Base-by-base conservation (phyloP, 257 asterid species). In the Rehmannia glutinosa region DNA sequence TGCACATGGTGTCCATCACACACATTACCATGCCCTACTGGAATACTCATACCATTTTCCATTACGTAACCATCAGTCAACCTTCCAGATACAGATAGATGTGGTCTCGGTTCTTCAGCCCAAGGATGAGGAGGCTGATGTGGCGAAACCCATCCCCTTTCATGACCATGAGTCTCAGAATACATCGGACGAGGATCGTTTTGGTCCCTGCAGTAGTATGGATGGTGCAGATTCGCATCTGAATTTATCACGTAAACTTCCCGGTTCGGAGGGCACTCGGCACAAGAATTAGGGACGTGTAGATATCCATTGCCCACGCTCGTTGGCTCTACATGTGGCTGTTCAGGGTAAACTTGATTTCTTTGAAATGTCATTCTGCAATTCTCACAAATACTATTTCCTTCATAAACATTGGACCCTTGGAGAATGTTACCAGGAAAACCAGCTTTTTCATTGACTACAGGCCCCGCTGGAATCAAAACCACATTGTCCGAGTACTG, bases 351-450 rank as follows among this genome's bases (percentile, higher is more conserved):
- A 56, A 81, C 69, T 74, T 87, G 95, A 76, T 80, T 84, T 75
- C 95, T 85, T 30, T 47, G 96, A 76, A 80, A 77, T 19, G 84
- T 54, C 80, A 81, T 69, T 62, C 87, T 73, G 62, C 96, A 88
- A 62, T 83, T 77, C 32, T 85, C 95, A 28, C 96, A 85, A 21
- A 80, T 62, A 76, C 74, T 86, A 78, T 83, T 90, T 28, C 93
- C 92, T 57, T 89, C 98, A 30, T 78, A 82, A 21, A 69, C 77
- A 56, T 67, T 76, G 32, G 85, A 72, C 27, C 86, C 87, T 43
- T 87, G 95, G 47, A 80, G 76, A 52, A 87, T 78, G 71, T 88
- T 90, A 12, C 95, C 89, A 0, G 94, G 92, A 73, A 89, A 91
- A 60, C 96, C 91, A 49, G 86, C 54, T 71, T 74, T 85, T 12